Evolutionary conservation across 176 grass and related monocot species (phyloP), one percentile per base, ranked within the genome.

Genomic region (Avena eriantha): DNA sequence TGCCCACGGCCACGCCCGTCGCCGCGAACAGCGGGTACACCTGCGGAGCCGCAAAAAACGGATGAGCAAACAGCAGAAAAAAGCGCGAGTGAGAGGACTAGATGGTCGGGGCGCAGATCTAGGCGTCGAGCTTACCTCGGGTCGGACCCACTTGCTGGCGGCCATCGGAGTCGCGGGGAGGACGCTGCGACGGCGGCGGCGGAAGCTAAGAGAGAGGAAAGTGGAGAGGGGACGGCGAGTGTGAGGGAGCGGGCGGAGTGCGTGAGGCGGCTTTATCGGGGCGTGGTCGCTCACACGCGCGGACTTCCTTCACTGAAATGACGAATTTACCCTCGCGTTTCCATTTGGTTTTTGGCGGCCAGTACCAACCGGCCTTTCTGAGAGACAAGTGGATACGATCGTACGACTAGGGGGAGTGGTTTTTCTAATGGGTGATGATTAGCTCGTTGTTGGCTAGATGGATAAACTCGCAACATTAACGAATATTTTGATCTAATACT

Each of bases 1-100:
- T 94, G 21, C 88, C 92, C 8, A 92, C 73, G 22, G 95, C 92
- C 6, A 89, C 88, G 35, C 95, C 92, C 66, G 76, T 89, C 80
- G 95, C 95, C 77, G 95, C 95, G 78, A 97, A 97, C 57, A 97
- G 90, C 71, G 95, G 95, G 85, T 97, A 97, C 66, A 97, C 95
- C 95, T 97, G 81, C 88, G 26, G 26, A 9, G 66, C 22, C 58
- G 18, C 56, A 7, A 36, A 3, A 8, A 3, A 4, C 15, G 49
- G 36, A 21, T 77, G 9, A 84, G 69, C 49, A 10, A 24, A 16
- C 58, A 76, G 2, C 1, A 59, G n/a, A 69, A 22, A 1, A 50
- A 47, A 14, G 48, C 23, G 79, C 26, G 64, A 64, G 19, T 9
- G 10, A 24, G 43, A 45, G 39, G 35, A 34, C 13, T 5, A 47